Evolutionary conservation across 257 asterid species (phyloP).

Genomic region (Penstemon barbatus): DNA sequence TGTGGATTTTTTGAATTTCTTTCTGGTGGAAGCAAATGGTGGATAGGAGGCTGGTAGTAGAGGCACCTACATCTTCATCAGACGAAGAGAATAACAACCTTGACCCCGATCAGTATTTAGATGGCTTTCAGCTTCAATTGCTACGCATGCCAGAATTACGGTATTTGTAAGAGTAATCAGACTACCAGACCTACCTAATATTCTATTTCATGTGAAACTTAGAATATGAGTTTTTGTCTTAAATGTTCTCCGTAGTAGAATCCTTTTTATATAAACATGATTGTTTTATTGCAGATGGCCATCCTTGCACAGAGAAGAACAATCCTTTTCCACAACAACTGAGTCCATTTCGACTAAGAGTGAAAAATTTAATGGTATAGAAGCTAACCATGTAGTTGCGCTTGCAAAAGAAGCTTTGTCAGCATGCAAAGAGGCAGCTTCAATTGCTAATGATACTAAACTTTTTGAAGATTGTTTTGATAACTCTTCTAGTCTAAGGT

Average conservation of each 20-base stretch:
- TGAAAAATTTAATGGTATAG: constrained; percentile 35
- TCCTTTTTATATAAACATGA: constrained; percentile 13
- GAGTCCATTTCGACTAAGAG: constrained; percentile 35
- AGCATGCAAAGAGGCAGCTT: constrained; percentile 70
- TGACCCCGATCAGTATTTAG: constrained; percentile 39
- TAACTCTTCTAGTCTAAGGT: constrained; percentile 44
- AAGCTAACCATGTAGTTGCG: constrained; percentile 57
- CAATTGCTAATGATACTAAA: constrained; percentile 50
- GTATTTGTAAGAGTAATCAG: constrained; percentile 73
- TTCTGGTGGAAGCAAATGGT: constrained; percentile 47
- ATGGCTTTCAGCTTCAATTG: constrained; percentile 44
- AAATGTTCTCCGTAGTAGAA: constrained; percentile 1
- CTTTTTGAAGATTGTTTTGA: constrained; percentile 38
- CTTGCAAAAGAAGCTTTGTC: constrained; percentile 78
- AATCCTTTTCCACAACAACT: constrained; percentile 13
- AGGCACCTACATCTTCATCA: constrained; percentile 37
- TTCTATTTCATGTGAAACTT: neutral
- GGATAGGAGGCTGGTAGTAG: constrained; percentile 41
- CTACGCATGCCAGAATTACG: constrained; percentile 59
- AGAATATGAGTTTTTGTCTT: neutral
- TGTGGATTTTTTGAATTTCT: constrained; percentile 28
- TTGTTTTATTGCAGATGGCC: constrained; percentile 55
- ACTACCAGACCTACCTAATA: constrained; percentile 31
- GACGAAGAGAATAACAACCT: constrained; percentile 35
- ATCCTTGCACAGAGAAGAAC: constrained; percentile 41